phyloP scores from a whole-genome alignment of 2,329 filamentous ascomycete species.

The Penicillium sp. region DNA sequence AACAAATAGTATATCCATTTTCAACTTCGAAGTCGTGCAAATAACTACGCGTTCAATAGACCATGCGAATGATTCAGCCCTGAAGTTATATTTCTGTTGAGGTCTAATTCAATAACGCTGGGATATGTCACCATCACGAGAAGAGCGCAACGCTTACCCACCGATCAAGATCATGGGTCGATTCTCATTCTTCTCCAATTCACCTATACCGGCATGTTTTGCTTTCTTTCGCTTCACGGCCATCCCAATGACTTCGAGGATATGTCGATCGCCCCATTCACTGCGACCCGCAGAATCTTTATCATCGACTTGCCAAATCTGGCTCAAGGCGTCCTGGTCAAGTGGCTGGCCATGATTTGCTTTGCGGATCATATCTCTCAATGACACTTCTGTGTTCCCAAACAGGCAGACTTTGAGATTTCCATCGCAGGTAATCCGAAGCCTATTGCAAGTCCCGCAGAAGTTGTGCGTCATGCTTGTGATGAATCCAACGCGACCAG shows the following conservation, averaged over 20 bases:
- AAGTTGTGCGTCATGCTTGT: constrained; percentile 99
- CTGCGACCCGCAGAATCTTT: too few species aligned
- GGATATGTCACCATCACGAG: too few species aligned
- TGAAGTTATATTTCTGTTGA: too few species aligned
- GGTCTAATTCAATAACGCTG: too few species aligned
- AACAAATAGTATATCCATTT: too few species aligned
- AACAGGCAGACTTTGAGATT: constrained; percentile 97
- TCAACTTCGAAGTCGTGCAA: too few species aligned
- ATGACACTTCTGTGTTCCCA: constrained; percentile 88
- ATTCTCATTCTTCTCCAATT: constrained; percentile 96
- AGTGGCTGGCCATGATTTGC: constrained; percentile 80
- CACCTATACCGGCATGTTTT: constrained; percentile 90
- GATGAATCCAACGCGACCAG: constrained; percentile 91
- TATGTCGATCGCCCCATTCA: constrained; percentile 73
- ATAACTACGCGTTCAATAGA: too few species aligned
- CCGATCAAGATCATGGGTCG: constrained; percentile 99
- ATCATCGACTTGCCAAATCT: too few species aligned
- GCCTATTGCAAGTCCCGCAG: constrained; percentile 89
- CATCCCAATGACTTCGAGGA: constrained; percentile 83
- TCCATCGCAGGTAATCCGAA: constrained; percentile 92
- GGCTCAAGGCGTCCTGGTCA: constrained; percentile 74
- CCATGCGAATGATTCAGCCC: too few species aligned
- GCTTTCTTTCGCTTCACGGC: constrained; percentile 95
- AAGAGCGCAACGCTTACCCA: constrained; percentile 81
- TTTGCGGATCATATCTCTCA: constrained; percentile 83